These are phyloP conservation scores for Fraxinus cuspidata DNA, from an alignment of 257 asterid genomes.

Conservation along the genomic window DNA sequence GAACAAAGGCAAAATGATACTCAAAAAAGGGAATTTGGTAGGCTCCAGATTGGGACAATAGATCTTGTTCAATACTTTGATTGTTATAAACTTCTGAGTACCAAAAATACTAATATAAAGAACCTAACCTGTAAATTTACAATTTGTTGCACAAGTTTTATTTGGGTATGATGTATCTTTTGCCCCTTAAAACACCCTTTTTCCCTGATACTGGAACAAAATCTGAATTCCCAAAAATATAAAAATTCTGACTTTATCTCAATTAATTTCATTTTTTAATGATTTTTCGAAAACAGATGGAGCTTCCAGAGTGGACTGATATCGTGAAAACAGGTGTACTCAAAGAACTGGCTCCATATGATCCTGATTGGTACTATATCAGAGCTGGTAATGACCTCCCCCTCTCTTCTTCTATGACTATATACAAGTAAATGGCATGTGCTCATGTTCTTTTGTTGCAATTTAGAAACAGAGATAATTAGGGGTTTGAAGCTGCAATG, in stretches of 20 bases:
- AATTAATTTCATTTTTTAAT: neutral
- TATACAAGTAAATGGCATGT: neutral
- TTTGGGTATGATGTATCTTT: neutral
- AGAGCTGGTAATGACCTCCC: constrained; percentile 61
- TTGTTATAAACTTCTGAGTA: neutral
- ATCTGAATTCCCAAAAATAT: neutral
- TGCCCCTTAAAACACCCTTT: neutral
- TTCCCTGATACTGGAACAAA: neutral
- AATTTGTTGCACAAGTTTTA: neutral
- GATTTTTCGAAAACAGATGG: constrained; percentile 29
- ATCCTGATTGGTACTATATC: constrained; percentile 92
- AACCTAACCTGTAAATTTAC: neutral
- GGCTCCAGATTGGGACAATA: neutral
- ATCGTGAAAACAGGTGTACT: constrained; percentile 47
- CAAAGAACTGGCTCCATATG: constrained; percentile 66
- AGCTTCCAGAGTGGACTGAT: constrained; percentile 59
- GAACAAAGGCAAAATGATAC: neutral
- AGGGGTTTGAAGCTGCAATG: neutral
- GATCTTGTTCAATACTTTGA: neutral
- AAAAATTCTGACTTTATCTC: neutral
- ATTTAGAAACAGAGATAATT: neutral
- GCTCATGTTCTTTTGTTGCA: neutral
- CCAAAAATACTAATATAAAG: neutral
- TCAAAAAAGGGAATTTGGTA: neutral
- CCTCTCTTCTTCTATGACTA: neutral